Evolutionary conservation across 208 protist species (phyloP).

Genomic region (Pavlovales sp.): DNA sequence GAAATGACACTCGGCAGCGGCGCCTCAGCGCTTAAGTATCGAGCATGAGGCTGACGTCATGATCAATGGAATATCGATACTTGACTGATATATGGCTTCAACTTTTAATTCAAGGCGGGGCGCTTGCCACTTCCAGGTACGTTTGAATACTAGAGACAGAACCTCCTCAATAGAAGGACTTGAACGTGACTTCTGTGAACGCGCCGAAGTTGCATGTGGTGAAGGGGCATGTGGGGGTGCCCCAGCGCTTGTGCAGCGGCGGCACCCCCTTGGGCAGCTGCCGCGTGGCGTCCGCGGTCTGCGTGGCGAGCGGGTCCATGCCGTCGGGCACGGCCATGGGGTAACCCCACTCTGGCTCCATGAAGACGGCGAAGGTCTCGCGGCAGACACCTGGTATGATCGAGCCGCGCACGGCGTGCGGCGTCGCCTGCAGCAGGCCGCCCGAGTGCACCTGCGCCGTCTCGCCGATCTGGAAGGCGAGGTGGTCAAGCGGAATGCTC

Average conservation of each 20-base stretch:
- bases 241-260: slow-evolving; percentile 15
- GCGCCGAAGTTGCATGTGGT: slow-evolving; percentile 25
- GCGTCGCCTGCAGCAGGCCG: slow-evolving; percentile 64
- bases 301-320: background rate
- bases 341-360: slow-evolving; percentile 62
- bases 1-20: no score
- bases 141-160: no score
- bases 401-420: slow-evolving; percentile 61
- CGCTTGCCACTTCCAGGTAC: no score
- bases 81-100: no score
- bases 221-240: slow-evolving; percentile 4
- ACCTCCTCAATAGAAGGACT: background rate
- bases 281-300: background rate
- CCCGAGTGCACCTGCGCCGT: slow-evolving; percentile 62
- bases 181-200: background rate
- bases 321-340: slow-evolving; percentile 54
- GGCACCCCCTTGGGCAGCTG: slow-evolving; percentile 21
- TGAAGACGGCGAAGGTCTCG: slow-evolving; percentile 67
- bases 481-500: slow-evolving; percentile 48
- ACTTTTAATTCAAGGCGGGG: no score
- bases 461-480: slow-evolving; percentile 68
- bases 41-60: no score
- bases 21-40: no score
- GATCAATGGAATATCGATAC: no score
- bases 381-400: slow-evolving; percentile 43